Evolutionary conservation across 2,329 filamentous ascomycete species (phyloP), one percentile per base, ranked within the genome.

Genomic region (Dactylonectria macrodidyma): DNA sequence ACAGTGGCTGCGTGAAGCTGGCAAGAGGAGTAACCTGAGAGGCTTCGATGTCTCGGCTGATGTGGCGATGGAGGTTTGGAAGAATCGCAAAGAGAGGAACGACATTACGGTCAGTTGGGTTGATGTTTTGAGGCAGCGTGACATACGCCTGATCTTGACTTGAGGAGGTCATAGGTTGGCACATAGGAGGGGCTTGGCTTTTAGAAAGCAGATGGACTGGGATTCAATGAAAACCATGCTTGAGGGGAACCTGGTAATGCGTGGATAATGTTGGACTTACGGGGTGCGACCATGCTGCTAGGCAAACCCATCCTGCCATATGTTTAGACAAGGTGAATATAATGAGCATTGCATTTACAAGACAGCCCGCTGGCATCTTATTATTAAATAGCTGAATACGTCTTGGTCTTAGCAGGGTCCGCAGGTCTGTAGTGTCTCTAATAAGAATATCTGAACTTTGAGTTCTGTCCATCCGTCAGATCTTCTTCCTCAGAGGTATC

Each of bases 401-500:
- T 19, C 19, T 19, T 19, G 19, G 19, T 19, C 19, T 19, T 19
- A 19, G 19, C 19, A 19, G 19, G 19, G 19, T 19, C 1, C 19
- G 19, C 19, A 19, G 19, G 19, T 19, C 19, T 19, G 19, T 19
- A 19, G 19, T n/a, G n/a, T 14, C 16, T 19, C 50, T 36, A 70
- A 52, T 70, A 70, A 1, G 66, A 75, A 0, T 74, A 74, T 1
- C 72, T 65, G 9, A 75, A 75, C 19, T 67, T 67, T 1, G 51
- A 52, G 34, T 74, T 74, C 44, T 74, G 34, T 22, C 66, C 34
- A 67, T 74, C 73, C 3, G 73, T 75, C 36, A 48, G 36, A 3
- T 75, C 71, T 0, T 22, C 60, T 22, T 56, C 48, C 1, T 74
- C 73, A 0, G 58, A 62, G 16, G 64, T 61, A 2, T 64, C 66